These are phyloP conservation scores for Psilocybe tampanensis DNA, from an alignment of 768 basidiomycete species.

Conservation along the genomic window DNA sequence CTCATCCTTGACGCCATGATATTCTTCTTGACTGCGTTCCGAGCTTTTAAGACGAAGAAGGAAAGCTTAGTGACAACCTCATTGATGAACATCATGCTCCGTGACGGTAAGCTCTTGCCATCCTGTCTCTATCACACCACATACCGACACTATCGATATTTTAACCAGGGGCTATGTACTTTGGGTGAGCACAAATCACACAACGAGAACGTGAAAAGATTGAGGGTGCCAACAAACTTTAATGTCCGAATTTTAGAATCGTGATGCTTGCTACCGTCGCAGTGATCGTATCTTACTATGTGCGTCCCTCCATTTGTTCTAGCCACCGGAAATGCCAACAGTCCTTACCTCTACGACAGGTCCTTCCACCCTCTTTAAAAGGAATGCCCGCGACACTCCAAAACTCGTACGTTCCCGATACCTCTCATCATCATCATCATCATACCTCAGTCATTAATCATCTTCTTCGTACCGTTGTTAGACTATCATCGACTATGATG, in stretches of 20 bases:
- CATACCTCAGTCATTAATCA: too few relatives aligned
- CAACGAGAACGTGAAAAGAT: too few relatives aligned
- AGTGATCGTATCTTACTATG: slow-evolving; percentile 1
- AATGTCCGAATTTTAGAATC: background rate
- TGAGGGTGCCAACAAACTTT: too few relatives aligned
- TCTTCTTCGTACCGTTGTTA: background rate
- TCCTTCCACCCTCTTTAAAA: background rate
- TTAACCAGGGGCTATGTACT: slow-evolving; percentile 1
- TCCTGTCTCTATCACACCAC: too few relatives aligned
- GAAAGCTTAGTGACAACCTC: background rate
- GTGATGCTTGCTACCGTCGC: slow-evolving; percentile 1
- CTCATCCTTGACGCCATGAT: background rate
- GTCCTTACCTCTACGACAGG: background rate
- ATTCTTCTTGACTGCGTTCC: background rate
- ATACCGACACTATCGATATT: too few relatives aligned
- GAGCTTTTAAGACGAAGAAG: background rate
- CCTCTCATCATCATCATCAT: too few relatives aligned
- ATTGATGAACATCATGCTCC: background rate
- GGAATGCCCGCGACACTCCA: background rate
- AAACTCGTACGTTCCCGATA: background rate
- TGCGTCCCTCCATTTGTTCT: background rate
- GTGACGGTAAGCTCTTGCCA: background rate
- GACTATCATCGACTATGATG: slow-evolving; percentile 1
- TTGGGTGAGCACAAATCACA: background rate
- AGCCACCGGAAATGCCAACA: background rate